Percentiles rank a stretch among this genome's conserved stretches.
Evolutionary conservation across 345 rosid genomes (phyloP).

Genomic region (Citropsis articulata): DNA sequence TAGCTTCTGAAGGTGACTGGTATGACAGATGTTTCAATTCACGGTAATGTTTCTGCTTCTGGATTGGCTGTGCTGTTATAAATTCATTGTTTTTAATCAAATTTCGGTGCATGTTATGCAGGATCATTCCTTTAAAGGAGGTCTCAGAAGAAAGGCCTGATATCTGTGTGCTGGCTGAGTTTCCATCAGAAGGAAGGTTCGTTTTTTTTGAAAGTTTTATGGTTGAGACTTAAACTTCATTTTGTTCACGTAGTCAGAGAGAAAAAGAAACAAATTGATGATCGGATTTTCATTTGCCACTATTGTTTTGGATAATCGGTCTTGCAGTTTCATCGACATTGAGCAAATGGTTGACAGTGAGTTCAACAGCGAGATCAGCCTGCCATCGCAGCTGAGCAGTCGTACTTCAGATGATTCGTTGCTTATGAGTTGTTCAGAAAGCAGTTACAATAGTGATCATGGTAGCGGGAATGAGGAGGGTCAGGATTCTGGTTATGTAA

Average conservation of each 20-base stretch:
- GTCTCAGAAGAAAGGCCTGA: conserved; percentile 70
- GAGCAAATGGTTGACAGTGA: conserved; percentile 61
- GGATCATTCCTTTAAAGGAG: conserved; percentile 62
- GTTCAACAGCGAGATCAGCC: conserved; percentile 41
- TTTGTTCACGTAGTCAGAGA: not conserved
- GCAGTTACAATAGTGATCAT: conserved; percentile 68
- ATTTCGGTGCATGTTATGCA: conserved; percentile 31
- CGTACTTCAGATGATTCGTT: conserved; percentile 43
- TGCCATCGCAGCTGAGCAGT: conserved; percentile 40
- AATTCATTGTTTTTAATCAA: not conserved
- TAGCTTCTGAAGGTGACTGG: conserved; percentile 59
- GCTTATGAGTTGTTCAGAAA: conserved; percentile 50
- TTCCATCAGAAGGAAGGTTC: conserved; percentile 66
- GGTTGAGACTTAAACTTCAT: not conserved
- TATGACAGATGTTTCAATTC: conserved; percentile 50
- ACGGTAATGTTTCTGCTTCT: conserved; percentile 35
- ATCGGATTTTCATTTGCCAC: conserved; percentile 6
- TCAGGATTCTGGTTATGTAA: conserved; percentile 42
- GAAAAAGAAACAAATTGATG: not conserved
- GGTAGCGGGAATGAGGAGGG: conserved; percentile 66
- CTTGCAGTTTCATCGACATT: conserved; percentile 56
- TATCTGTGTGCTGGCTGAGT: conserved; percentile 69
- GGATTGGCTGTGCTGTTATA: conserved; percentile 10
- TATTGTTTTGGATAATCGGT: conserved; percentile 18
- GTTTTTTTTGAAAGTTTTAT: conserved; percentile 15